A percentile compares a stretch with the other conserved stretches of the same genome.
Evolutionary conservation across 176 grass and related monocot genomes (phyloP).

Genomic region (Oryza meridionalis): DNA sequence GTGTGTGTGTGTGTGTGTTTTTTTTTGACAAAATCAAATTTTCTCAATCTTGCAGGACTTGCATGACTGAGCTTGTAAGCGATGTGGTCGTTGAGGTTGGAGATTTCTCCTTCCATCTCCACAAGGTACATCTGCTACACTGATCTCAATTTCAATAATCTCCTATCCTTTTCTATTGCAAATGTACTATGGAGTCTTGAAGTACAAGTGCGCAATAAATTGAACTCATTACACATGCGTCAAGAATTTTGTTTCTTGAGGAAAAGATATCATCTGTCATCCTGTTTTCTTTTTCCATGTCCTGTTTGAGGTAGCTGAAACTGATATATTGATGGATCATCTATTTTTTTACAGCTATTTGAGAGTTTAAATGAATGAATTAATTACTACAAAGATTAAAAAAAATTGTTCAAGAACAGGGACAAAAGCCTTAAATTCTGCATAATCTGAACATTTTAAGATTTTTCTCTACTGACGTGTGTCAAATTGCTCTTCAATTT

Average conservation of each 20-base stretch:
- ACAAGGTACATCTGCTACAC: constrained; percentile 56
- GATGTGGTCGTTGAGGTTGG: constrained; percentile 71
- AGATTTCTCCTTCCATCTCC: constrained; percentile 65
- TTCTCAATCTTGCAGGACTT: constrained; percentile 50
- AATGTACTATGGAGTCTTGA: background rate
- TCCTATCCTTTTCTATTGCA: background rate
- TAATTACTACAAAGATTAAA: too few species aligned
- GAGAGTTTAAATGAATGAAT: too few species aligned
- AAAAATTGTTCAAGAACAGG: too few species aligned
- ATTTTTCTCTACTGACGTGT: background rate
- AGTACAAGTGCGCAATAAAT: background rate
- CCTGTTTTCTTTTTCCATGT: too few species aligned
- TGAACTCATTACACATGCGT: background rate
- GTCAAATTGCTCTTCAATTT: background rate
- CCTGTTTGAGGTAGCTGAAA: too few species aligned
- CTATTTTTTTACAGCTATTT: too few species aligned
- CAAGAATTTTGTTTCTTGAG: background rate
- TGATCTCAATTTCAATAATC: constrained; percentile 4
- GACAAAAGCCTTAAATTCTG: background rate
- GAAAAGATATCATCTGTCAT: background rate
- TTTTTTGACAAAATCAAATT: background rate
- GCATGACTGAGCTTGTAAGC: constrained; percentile 56
- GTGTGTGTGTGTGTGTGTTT: too few species aligned
- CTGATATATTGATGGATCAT: too few species aligned
- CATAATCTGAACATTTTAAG: background rate